A percentile compares a stretch with the other conserved stretches of the same genome.
These are phyloP conservation scores for Candida anutae DNA, from an alignment of 1,139 yeast genomes.

Conservation along the genomic window DNA sequence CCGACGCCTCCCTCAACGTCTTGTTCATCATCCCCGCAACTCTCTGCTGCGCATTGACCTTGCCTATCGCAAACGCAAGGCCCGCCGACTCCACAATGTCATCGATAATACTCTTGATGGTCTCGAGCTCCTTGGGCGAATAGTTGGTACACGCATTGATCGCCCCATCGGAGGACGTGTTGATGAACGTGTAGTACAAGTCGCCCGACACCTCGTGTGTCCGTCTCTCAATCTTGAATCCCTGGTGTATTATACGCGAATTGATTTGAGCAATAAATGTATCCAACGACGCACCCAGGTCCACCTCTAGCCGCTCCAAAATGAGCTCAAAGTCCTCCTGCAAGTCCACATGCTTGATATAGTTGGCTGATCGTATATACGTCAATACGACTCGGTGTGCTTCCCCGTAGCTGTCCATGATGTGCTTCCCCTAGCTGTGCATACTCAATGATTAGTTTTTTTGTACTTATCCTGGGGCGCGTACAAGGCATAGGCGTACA, in stretches of 20 bases:
- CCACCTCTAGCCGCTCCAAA: background rate
- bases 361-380: conserved; percentile 29
- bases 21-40: conserved; percentile 17
- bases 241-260: conserved; percentile 27
- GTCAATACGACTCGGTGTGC: conserved; percentile 39
- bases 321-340: conserved; percentile 4
- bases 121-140: conserved; percentile 40
- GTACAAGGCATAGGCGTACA: too few relatives aligned
- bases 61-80: conserved; percentile 20
- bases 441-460: too few relatives aligned
- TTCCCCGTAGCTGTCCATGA: conserved; percentile 19
- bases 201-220: conserved; percentile 30
- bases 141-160: conserved; percentile 36
- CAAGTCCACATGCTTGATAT: conserved; percentile 9
- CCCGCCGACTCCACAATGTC: conserved; percentile 26
- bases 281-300: conserved; percentile 10
- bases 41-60: conserved; percentile 21
- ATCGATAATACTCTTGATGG: conserved; percentile 42
- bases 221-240: conserved; percentile 37
- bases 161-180: conserved; percentile 31
- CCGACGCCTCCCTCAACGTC: conserved; percentile 24
- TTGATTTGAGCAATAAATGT: conserved; percentile 31
- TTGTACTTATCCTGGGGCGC: too few relatives aligned
- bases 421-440: too few relatives aligned
- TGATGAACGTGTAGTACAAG: conserved; percentile 33